phyloP scores from a whole-genome alignment of 1,284 basidiomycete genomes.

The Malassezia sp. region DNA sequence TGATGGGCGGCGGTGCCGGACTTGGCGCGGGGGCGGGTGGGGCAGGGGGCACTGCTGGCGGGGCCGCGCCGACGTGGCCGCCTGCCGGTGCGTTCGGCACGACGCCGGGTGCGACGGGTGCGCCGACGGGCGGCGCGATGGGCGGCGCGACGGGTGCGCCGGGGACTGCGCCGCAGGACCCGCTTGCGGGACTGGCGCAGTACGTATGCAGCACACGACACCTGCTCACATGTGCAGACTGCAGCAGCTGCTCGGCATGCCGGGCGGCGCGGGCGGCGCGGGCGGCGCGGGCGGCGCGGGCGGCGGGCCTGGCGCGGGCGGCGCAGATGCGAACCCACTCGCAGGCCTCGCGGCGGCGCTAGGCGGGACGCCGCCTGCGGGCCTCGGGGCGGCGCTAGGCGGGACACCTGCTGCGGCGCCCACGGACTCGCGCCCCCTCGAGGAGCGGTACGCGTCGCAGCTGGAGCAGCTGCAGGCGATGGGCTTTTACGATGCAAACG shows the following conservation, averaged over 20 bases:
- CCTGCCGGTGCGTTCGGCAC: constrained; percentile 30
- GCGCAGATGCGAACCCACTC: neutral
- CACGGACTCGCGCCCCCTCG: constrained; percentile 29
- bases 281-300: too few species aligned
- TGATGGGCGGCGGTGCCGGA: constrained; percentile 27
- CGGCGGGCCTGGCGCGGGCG: too few species aligned
- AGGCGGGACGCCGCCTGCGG: neutral
- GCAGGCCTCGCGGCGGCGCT: neutral
- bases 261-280: neutral
- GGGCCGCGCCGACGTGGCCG: constrained; percentile 28
- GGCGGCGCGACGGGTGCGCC: too few species aligned
- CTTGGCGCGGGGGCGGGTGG: constrained; percentile 18
- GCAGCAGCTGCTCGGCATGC: constrained; percentile 20
- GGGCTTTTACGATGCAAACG: constrained; percentile 39
- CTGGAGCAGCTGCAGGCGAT: constrained; percentile 41
- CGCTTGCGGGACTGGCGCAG: constrained; percentile 13
- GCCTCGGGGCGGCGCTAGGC: constrained; percentile 1
- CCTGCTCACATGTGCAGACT: too few species aligned
- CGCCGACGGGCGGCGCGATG: neutral
- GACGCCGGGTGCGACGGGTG: constrained; percentile 1
- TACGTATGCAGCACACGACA: neutral
- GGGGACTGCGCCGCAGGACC: constrained; percentile 14
- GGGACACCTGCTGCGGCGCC: neutral
- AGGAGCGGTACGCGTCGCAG: constrained; percentile 39
- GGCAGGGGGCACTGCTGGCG: constrained; percentile 7